Evolutionary conservation across 192 early-diverging fungal genomes (phyloP).

Genomic region (Linnemannia zychae): DNA sequence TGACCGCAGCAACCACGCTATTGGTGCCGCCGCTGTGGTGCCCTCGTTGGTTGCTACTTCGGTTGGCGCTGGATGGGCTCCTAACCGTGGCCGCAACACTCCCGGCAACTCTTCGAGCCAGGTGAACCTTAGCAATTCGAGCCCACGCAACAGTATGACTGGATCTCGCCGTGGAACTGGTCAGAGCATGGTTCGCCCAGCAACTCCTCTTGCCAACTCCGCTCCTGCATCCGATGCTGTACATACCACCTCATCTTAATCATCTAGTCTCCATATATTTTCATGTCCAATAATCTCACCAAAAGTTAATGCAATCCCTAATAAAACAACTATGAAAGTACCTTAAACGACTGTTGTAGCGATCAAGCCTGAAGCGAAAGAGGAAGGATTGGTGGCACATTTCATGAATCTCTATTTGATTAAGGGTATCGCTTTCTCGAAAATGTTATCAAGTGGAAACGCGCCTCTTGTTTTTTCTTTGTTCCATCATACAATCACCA

Average conservation of each 20-base stretch:
- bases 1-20: slow-evolving; percentile 27
- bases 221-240: slow-evolving; percentile 21
- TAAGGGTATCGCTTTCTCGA: too few species aligned
- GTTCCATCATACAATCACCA: not conserved
- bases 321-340: not conserved
- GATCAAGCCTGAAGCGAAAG: too few species aligned
- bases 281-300: slow-evolving; percentile 1
- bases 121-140: slow-evolving; percentile 31
- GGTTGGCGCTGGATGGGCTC: slow-evolving; percentile 59
- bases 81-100: slow-evolving; percentile 19
- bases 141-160: slow-evolving; percentile 36
- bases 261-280: slow-evolving; percentile 6
- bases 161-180: slow-evolving; percentile 40
- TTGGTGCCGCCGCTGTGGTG: slow-evolving; percentile 53
- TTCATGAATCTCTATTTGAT: too few species aligned
- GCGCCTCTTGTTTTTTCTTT: too few species aligned
- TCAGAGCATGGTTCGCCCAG: slow-evolving; percentile 18
- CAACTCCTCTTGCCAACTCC: slow-evolving; percentile 16
- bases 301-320: not conserved
- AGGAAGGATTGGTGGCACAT: too few species aligned
- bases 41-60: slow-evolving; percentile 59
- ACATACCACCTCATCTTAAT: slow-evolving; percentile 24
- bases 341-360: too few species aligned
- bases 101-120: slow-evolving; percentile 48
- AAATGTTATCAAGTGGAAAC: too few species aligned